A percentile compares a stretch with the other conserved stretches of the same genome.
Evolutionary conservation across 164 flowering plant genomes (phyloP).

Genomic region (Euptelea pleiosperma): DNA sequence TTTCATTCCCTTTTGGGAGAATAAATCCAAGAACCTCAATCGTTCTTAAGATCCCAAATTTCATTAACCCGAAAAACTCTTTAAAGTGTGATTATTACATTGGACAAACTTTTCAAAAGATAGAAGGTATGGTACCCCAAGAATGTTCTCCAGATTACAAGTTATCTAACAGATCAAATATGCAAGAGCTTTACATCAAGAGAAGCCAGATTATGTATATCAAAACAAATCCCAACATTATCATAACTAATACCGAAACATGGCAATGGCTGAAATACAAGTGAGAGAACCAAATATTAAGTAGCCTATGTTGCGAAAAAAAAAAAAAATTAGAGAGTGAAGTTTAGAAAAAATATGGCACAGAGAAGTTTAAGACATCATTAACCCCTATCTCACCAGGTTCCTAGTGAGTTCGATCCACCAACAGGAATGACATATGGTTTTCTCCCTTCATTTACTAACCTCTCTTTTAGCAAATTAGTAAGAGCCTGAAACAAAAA

Average conservation of each 20-base stretch:
- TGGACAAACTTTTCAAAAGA: not conserved
- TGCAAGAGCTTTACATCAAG: not conserved
- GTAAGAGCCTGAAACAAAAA: conserved; percentile 56
- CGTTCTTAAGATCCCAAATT: too few species aligned
- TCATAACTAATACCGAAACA: not conserved
- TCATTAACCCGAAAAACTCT: too few species aligned
- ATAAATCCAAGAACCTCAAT: too few species aligned
- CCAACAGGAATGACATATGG: conserved; percentile 99
- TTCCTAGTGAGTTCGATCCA: conserved; percentile 92
- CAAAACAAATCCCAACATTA: not conserved
- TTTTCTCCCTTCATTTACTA: conserved; percentile 74
- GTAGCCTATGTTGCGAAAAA: not conserved
- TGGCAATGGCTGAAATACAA: not conserved
- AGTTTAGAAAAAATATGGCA: not conserved
- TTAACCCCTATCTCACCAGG: conserved; percentile 57
- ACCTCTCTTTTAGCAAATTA: conserved; percentile 60
- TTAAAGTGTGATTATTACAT: too few species aligned
- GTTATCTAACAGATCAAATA: too few species aligned
- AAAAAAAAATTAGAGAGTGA: not conserved
- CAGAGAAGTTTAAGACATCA: not conserved
- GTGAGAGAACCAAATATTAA: not conserved
- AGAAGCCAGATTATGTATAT: not conserved
- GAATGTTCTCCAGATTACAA: not conserved
- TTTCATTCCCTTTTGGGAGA: too few species aligned
- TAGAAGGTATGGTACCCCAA: not conserved